phyloP scores from a whole-genome alignment of 148 eudicot genomes.

The Selenicereus undatus region DNA sequence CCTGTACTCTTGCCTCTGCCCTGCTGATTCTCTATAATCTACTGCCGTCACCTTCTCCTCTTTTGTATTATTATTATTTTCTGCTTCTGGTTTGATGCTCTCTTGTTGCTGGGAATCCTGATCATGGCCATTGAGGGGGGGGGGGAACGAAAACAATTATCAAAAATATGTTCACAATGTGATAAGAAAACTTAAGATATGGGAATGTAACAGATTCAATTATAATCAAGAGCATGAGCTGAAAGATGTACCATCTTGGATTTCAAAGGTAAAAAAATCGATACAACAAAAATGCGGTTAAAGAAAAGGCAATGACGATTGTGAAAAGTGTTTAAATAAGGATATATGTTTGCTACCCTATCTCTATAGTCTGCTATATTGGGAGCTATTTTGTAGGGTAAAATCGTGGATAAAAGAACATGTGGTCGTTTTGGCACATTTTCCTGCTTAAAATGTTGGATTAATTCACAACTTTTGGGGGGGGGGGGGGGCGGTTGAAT shows the following conservation, averaged over 20 bases:
- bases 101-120: constrained; percentile 12
- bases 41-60: constrained; percentile 35
- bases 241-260: constrained; percentile 12
- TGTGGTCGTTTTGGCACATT: not conserved
- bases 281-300: not conserved
- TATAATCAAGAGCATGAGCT: not conserved
- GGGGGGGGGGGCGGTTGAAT: too few species aligned
- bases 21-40: constrained; percentile 39
- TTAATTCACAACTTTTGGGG: not conserved
- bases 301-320: constrained; percentile 12
- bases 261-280: not conserved
- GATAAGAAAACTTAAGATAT: not conserved
- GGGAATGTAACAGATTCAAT: not conserved
- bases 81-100: not conserved
- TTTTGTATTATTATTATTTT: not conserved
- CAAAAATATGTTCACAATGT: too few species aligned
- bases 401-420: not conserved
- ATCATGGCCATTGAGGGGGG: not conserved
- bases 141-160: too few species aligned
- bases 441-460: not conserved
- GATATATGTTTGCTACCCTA: too few species aligned
- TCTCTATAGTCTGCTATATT: not conserved
- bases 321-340: constrained; percentile 1
- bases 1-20: constrained; percentile 30
- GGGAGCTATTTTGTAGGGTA: not conserved